Percentiles rank a stretch among this genome's conserved stretches.
phyloP scores from a whole-genome alignment of 192 early-diverging fungal genomes.

The Coemansia javaensis region DNA sequence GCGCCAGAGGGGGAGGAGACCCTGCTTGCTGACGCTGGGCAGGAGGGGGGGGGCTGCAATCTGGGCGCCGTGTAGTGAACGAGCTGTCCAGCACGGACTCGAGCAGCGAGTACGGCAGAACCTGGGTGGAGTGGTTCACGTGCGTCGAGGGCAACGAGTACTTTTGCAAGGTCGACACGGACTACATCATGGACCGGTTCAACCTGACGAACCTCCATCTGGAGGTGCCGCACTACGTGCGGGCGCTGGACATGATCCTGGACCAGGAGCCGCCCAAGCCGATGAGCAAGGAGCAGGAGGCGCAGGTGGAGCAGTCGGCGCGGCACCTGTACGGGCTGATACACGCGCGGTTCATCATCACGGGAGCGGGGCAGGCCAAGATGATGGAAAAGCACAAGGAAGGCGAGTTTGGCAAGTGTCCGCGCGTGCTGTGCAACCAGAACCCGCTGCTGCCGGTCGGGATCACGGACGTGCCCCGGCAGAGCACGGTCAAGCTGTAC shows the following conservation, averaged over 20 bases:
- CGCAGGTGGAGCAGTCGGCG: slow-evolving; percentile 82
- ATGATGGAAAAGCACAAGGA: slow-evolving; percentile 96
- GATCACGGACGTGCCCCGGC: slow-evolving; percentile 77
- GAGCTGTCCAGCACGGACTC: slow-evolving; percentile 42
- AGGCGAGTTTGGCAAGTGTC: slow-evolving; percentile 94
- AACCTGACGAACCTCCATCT: slow-evolving; percentile 90
- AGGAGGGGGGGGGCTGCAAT: neutral
- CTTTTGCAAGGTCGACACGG: slow-evolving; percentile 98
- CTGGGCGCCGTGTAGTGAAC: slow-evolving; percentile 26
- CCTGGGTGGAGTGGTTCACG: slow-evolving; percentile 96
- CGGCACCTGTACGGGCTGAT: slow-evolving; percentile 97
- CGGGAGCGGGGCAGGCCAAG: slow-evolving; percentile 82
- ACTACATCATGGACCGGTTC: slow-evolving; percentile 95
- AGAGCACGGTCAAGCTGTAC: slow-evolving; percentile 88
- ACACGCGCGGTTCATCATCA: slow-evolving; percentile 94
- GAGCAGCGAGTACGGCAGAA: slow-evolving; percentile 49
- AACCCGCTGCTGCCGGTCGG: slow-evolving; percentile 90
- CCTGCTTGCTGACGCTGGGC: too few relatives aligned
- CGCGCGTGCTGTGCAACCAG: slow-evolving; percentile 85
- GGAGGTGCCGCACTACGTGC: slow-evolving; percentile 86
- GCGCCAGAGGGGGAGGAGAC: too few relatives aligned
- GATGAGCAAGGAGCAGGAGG: slow-evolving; percentile 59
- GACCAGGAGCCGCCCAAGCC: slow-evolving; percentile 56
- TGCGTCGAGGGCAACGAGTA: slow-evolving; percentile 91
- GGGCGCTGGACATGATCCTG: slow-evolving; percentile 87